These are phyloP conservation scores for Pseudognaphalium luteoalbum DNA, from an alignment of 129 eudicot species.

Conservation along the genomic window DNA sequence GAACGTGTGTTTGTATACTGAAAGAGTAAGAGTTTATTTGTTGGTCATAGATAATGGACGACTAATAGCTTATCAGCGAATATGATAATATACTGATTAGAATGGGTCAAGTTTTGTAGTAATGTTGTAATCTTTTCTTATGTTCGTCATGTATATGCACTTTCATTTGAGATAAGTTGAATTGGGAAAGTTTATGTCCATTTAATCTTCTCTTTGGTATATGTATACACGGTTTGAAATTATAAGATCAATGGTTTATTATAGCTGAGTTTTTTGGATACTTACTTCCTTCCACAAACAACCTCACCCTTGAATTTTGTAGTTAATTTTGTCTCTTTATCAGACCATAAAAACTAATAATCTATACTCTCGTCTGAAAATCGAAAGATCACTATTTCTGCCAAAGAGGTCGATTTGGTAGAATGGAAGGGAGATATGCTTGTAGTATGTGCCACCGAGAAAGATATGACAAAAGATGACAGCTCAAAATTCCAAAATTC, in stretches of 20 bases:
- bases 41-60: neutral
- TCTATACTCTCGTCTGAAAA: constrained; percentile 17
- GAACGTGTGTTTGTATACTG: constrained; percentile 11
- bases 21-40: neutral
- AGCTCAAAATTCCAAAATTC: constrained; percentile 72
- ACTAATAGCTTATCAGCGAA: neutral
- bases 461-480: constrained; percentile 67
- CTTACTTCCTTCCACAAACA: neutral
- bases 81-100: neutral
- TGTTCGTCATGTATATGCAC: no score
- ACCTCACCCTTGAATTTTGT: neutral
- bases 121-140: neutral
- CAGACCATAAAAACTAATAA: neutral
- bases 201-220: neutral
- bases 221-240: neutral
- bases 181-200: neutral
- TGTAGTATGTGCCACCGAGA: constrained; percentile 89
- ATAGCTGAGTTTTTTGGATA: neutral
- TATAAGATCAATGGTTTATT: no score
- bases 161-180: no score
- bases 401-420: constrained; percentile 70
- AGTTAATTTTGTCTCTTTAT: constrained; percentile 14
- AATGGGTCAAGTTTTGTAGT: neutral
- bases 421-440: constrained; percentile 98
- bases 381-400: constrained; percentile 69